Percentiles rank a stretch among this genome's conserved stretches.
phyloP scores from a whole-genome alignment of 176 grass and related monocot species.

The Cenchrus americanus region DNA sequence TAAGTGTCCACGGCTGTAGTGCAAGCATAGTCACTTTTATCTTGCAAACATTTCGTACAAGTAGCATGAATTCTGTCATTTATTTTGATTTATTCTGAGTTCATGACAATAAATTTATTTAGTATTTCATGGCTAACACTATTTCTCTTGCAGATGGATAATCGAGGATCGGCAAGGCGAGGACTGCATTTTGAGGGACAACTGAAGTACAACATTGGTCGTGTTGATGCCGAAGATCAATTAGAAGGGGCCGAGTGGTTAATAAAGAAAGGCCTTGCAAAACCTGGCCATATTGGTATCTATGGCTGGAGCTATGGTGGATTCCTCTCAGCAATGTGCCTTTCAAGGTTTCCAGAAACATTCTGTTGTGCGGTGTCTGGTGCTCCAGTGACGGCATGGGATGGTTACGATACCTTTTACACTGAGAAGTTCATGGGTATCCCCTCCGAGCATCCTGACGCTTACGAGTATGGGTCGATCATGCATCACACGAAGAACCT shows the following conservation, averaged over 20 bases:
- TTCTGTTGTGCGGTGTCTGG: constrained; percentile 92
- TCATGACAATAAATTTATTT: constrained; percentile 1
- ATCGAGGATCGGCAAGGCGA: constrained; percentile 85
- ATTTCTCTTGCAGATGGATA: constrained; percentile 75
- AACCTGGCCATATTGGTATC: constrained; percentile 86
- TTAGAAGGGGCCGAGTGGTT: constrained; percentile 90
- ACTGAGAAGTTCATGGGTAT: constrained; percentile 96
- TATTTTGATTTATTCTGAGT: constrained; percentile 21
- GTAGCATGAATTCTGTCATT: constrained; percentile 14
- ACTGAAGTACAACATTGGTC: constrained; percentile 81
- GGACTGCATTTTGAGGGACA: constrained; percentile 92
- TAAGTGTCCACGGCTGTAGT: not conserved
- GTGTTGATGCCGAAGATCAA: constrained; percentile 88
- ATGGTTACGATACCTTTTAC: constrained; percentile 96
- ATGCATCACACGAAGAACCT: constrained; percentile 90
- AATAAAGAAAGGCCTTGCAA: constrained; percentile 80
- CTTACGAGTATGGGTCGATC: constrained; percentile 78
- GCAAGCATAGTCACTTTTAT: not conserved
- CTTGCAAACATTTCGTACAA: not conserved
- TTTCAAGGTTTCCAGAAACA: constrained; percentile 67
- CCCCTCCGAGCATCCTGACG: constrained; percentile 64
- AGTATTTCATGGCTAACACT: not conserved
- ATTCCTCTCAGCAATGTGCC: constrained; percentile 96
- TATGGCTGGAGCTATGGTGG: constrained; percentile 99
- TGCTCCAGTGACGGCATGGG: constrained; percentile 93